Base-by-base conservation (phyloP, 768 basidiomycete genomes). In the Lactifluus piperatus region DNA sequence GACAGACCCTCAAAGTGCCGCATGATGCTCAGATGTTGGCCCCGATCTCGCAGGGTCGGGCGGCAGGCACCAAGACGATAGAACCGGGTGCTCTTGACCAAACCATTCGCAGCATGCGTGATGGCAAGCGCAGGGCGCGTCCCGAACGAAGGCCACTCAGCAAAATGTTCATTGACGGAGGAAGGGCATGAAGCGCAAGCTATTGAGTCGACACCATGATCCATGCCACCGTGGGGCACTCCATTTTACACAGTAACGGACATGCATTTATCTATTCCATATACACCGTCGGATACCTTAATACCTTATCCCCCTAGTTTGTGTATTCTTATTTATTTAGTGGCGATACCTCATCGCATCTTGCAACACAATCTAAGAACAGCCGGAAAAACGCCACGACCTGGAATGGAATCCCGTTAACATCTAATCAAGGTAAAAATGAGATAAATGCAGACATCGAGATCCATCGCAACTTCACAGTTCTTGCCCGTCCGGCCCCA, bases 81-180 rank as follows among this genome's bases (percentile, higher is more conserved):
- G 83, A 85, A 7, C 81, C 85, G 37, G 93, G 93, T 10, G 86
- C 87, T 55, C 72, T 95, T 32, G 92, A 97, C 64, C 81, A 88
- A 66, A 88, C 88, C 2, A 86, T 97, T 41, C 83, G 88, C 18
- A 91, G 85, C 61, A 80, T 93, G 75, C 80, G 81, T 45, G 81
- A 79, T 49, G 91, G 84, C 36, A 81, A 77, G 68, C 75, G 81
- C 47, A 75, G 82, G 60, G 72, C 71, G 27, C 76, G 81, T 47
- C 75, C 75, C 20, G 62, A 52, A 16, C 67, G 74, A 29, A 74
- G 84, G 48, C 85, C 83, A 3, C 69, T 88, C 54, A 89, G 86
- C 74, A 88, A 86, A 77, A 89, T 93, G 29, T 90, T 91, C 66
- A 65, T 88, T 51, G 89, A 91, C 64, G 88, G 88, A 29, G 67